A percentile compares a stretch with the other conserved stretches of the same genome.
phyloP scores from a whole-genome alignment of 2,329 filamentous ascomycete genomes.

The Chalara sp. region DNA sequence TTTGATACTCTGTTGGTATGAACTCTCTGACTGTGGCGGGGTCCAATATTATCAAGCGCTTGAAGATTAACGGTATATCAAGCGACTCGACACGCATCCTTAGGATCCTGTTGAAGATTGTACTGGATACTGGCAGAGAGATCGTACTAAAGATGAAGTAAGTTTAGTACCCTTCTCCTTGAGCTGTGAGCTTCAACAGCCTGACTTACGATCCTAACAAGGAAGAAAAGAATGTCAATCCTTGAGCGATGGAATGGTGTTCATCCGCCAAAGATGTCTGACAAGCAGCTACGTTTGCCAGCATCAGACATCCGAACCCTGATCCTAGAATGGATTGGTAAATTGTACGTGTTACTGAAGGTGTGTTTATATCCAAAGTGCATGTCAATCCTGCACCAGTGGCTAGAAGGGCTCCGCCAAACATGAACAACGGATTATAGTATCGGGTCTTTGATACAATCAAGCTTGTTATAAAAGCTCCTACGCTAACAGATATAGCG shows the following conservation, averaged over 20 bases:
- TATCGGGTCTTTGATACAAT: constrained; percentile 5
- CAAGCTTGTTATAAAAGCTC: constrained; percentile 1
- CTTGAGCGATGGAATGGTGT: constrained; percentile 7
- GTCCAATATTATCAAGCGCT: background rate
- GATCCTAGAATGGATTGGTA: constrained; percentile 4
- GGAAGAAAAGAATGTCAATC: constrained; percentile 6
- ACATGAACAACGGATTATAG: constrained; percentile 10
- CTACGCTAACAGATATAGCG: constrained; percentile 3
- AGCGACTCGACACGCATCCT: background rate
- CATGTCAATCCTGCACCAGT: constrained; percentile 1
- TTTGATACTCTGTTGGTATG: background rate
- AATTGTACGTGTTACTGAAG: background rate
- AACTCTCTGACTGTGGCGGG: background rate
- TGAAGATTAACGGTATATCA: background rate
- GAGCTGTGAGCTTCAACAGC: background rate
- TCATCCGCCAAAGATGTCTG: constrained; percentile 4
- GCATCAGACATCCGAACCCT: constrained; percentile 6
- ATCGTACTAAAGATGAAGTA: background rate
- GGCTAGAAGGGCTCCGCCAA: constrained; percentile 2
- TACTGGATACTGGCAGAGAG: constrained; percentile 2
- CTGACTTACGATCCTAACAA: constrained; percentile 2
- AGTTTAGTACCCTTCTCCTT: background rate
- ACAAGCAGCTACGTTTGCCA: constrained; percentile 9
- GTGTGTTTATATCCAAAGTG: background rate
- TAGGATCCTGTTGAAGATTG: constrained; percentile 1